phyloP scores from a whole-genome alignment of 768 basidiomycete genomes.

The Guyanaporus albipodus region DNA sequence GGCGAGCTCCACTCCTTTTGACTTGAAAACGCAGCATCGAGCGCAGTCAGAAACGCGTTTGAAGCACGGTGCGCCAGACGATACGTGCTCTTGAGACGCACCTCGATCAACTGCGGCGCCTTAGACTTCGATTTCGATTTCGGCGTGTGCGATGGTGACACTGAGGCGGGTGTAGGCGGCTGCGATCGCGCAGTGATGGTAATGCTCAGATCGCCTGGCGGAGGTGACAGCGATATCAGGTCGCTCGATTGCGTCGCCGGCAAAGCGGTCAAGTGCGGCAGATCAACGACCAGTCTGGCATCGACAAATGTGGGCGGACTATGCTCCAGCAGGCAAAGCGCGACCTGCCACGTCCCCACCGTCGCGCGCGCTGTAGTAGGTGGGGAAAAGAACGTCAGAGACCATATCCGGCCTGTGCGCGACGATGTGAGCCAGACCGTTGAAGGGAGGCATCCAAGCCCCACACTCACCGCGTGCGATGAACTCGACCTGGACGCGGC shows the following conservation, averaged over 20 bases:
- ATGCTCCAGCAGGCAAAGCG: conserved; percentile 48
- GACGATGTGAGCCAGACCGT: too few species aligned
- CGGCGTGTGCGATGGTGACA: neutral
- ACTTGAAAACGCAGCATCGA: conserved; percentile 2
- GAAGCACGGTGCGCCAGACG: conserved; percentile 27
- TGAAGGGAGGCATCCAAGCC: neutral
- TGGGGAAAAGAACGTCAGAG: conserved; percentile 20
- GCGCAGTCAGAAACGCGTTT: neutral
- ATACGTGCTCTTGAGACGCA: conserved; percentile 31
- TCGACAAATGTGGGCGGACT: conserved; percentile 59
- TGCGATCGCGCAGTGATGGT: too few species aligned
- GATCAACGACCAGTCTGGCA: conserved; percentile 44
- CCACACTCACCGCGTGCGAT: conserved; percentile 47
- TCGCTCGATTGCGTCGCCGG: neutral
- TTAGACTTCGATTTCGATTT: conserved; percentile 8
- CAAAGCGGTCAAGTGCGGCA: conserved; percentile 20
- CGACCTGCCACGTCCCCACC: conserved; percentile 38
- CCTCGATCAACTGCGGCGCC: conserved; percentile 4
- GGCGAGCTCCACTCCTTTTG: conserved; percentile 11
- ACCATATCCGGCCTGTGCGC: conserved; percentile 31
- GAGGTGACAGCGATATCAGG: conserved; percentile 9
- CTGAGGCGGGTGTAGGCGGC: too few species aligned
- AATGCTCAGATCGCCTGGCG: neutral
- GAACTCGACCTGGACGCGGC: conserved; percentile 55
- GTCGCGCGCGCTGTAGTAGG: conserved; percentile 1